These are phyloP conservation scores for Scortechinia acanthostroma DNA, from an alignment of 2,329 filamentous ascomycete species.

Conservation along the genomic window DNA sequence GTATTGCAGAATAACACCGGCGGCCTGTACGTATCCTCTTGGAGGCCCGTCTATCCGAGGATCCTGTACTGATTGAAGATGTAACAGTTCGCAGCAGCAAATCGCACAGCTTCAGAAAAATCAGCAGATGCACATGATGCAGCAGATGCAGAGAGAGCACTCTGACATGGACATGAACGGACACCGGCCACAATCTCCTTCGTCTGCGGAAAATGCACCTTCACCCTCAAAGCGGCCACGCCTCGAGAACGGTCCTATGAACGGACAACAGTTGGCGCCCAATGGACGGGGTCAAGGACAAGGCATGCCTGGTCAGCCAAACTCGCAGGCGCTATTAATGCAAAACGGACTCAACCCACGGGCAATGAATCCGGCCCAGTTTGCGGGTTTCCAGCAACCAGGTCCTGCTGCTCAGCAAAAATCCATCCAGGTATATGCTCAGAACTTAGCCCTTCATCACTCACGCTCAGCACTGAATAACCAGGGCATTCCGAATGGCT, in stretches of 20 bases:
- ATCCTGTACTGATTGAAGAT: background rate
- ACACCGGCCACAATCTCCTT: slow-evolving; percentile 74
- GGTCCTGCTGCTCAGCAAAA: slow-evolving; percentile 66
- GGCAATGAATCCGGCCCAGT: slow-evolving; percentile 69
- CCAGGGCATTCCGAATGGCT: slow-evolving; percentile 54
- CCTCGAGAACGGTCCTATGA: slow-evolving; percentile 62
- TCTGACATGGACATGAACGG: slow-evolving; percentile 81
- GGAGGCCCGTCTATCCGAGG: too few relatives aligned
- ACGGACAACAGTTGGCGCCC: slow-evolving; percentile 63
- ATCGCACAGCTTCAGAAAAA: slow-evolving; percentile 20
- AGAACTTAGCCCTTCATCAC: slow-evolving; percentile 77
- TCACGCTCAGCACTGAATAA: slow-evolving; percentile 47
- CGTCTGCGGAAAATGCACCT: slow-evolving; percentile 72
- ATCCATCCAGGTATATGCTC: slow-evolving; percentile 79
- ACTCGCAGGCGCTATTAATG: slow-evolving; percentile 53
- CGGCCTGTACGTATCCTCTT: background rate
- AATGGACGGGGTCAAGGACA: slow-evolving; percentile 59
- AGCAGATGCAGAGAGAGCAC: slow-evolving; percentile 66
- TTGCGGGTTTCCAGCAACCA: slow-evolving; percentile 53
- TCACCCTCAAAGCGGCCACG: slow-evolving; percentile 87
- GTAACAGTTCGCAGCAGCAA: background rate
- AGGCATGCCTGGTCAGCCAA: slow-evolving; percentile 47
- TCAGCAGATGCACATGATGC: slow-evolving; percentile 70
- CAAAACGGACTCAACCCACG: slow-evolving; percentile 70
- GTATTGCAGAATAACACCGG: background rate